phyloP scores from a whole-genome alignment of 228 moss, liverwort and hornwort genomes.

The Sphagnum fallax region DNA sequence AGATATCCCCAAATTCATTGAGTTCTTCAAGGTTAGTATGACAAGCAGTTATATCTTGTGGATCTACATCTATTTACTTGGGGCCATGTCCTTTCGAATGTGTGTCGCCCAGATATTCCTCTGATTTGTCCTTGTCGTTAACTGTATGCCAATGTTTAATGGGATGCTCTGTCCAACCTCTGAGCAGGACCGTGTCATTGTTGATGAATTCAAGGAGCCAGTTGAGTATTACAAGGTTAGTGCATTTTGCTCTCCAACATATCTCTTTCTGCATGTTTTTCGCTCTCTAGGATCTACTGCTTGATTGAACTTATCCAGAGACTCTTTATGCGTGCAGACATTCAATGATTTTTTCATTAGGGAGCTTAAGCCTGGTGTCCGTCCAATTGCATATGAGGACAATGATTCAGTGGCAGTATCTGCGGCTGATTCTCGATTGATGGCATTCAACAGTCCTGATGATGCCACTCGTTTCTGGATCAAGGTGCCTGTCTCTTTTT shows the following conservation, averaged over 20 bases:
- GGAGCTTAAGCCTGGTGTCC: constrained; percentile 87
- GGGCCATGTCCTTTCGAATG: background rate
- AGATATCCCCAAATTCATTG: constrained; percentile 76
- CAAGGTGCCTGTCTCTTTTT: constrained; percentile 39
- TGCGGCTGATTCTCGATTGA: constrained; percentile 88
- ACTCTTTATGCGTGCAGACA: constrained; percentile 32
- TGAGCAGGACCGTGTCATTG: constrained; percentile 80
- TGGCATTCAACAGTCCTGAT: constrained; percentile 63
- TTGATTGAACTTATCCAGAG: background rate
- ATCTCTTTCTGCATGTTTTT: background rate
- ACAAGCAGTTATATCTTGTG: too few species aligned
- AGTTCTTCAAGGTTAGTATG: constrained; percentile 64
- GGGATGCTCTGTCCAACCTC: background rate
- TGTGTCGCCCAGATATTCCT: background rate
- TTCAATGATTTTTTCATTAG: constrained; percentile 94
- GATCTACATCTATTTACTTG: background rate
- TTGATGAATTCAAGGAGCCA: constrained; percentile 92
- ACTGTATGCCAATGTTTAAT: background rate
- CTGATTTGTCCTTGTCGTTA: background rate
- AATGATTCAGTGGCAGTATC: constrained; percentile 77
- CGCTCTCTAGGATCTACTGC: background rate
- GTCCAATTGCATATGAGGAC: constrained; percentile 64
- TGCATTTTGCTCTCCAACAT: background rate
- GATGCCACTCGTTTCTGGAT: constrained; percentile 95
- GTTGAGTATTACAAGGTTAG: constrained; percentile 70